Evolutionary conservation across 306 rosid genomes (phyloP).

Genomic region (Rosa persica): DNA sequence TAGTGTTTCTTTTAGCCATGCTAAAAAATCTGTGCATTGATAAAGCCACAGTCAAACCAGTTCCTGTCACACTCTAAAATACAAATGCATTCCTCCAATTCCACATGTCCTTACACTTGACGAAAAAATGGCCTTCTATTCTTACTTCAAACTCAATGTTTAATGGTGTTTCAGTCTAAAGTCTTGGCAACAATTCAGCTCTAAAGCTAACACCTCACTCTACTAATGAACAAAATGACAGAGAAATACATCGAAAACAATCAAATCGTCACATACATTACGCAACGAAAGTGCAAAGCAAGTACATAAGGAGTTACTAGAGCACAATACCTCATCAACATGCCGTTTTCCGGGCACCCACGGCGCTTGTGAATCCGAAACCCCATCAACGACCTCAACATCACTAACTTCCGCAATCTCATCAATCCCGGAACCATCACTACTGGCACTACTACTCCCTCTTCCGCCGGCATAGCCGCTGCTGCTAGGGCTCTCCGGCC

Average conservation of each 20-base stretch:
- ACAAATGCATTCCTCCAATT: not conserved
- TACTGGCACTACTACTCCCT: slow-evolving; percentile 64
- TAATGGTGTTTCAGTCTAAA: not conserved
- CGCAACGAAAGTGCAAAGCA: not conserved
- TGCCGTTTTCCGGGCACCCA: slow-evolving; percentile 64
- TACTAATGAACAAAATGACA: not conserved
- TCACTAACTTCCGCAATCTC: slow-evolving; percentile 46
- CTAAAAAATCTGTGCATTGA: not conserved
- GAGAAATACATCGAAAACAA: not conserved
- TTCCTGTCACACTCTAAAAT: not conserved
- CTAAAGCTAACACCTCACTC: not conserved
- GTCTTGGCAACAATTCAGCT: not conserved
- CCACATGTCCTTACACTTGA: not conserved
- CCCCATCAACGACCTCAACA: slow-evolving; percentile 37
- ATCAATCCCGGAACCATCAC: slow-evolving; percentile 43
- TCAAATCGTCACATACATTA: not conserved
- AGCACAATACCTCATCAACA: slow-evolving; percentile 59
- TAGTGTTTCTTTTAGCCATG: not conserved
- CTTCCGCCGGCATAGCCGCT: slow-evolving; percentile 90
- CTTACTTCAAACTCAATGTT: not conserved
- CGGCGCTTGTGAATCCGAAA: slow-evolving; percentile 43
- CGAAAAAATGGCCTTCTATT: not conserved
- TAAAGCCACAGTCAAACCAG: not conserved
- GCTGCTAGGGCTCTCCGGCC: slow-evolving; percentile 69
- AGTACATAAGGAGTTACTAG: slow-evolving; percentile 1